Conservation (phyloP, 176 grass and related monocot species). For the Puya raimondii region DNA sequence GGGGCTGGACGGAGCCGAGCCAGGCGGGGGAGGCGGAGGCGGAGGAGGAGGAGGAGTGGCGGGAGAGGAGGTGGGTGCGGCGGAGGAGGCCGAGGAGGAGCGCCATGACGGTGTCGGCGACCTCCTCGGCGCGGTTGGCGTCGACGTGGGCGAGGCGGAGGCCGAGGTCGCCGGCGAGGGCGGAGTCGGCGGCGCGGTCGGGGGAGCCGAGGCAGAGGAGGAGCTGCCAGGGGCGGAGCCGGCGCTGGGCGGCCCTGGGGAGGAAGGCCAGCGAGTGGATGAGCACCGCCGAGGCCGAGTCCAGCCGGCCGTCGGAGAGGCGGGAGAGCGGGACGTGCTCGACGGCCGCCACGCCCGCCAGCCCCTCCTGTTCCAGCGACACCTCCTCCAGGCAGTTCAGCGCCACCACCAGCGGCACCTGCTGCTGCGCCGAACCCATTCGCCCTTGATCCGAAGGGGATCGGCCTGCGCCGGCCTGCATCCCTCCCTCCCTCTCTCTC, state of each 20-base stretch:
- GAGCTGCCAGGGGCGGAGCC: slow-evolving; percentile 87
- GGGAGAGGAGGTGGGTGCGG: slow-evolving; percentile 71
- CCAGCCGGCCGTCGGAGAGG: slow-evolving; percentile 48
- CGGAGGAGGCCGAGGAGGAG: slow-evolving; percentile 76
- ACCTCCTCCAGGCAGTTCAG: slow-evolving; percentile 83
- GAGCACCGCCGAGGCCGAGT: slow-evolving; percentile 57
- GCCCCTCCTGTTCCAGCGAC: slow-evolving; percentile 59
- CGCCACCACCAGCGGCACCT: slow-evolving; percentile 47
- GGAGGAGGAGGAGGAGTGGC: slow-evolving; percentile 42
- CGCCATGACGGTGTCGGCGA: slow-evolving; percentile 95
- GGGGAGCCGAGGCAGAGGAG: slow-evolving; percentile 82
- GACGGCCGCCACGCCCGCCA: slow-evolving; percentile 47
- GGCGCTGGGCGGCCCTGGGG: slow-evolving; percentile 76
- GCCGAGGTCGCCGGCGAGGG: slow-evolving; percentile 63
- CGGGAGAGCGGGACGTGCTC: slow-evolving; percentile 69
- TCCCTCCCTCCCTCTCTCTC: neutral
- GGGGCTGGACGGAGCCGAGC: slow-evolving; percentile 66
- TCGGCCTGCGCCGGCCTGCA: neutral
- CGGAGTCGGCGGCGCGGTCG: slow-evolving; percentile 76
- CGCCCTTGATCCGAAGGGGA: neutral
- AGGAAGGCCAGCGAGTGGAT: slow-evolving; percentile 68
- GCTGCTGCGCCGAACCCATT: slow-evolving; percentile 5
- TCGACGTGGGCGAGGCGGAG: slow-evolving; percentile 78
- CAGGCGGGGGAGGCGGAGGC: slow-evolving; percentile 48
- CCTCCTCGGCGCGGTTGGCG: slow-evolving; percentile 77